Conservation (phyloP, 257 asterid species). For the Lantana camara region DNA sequence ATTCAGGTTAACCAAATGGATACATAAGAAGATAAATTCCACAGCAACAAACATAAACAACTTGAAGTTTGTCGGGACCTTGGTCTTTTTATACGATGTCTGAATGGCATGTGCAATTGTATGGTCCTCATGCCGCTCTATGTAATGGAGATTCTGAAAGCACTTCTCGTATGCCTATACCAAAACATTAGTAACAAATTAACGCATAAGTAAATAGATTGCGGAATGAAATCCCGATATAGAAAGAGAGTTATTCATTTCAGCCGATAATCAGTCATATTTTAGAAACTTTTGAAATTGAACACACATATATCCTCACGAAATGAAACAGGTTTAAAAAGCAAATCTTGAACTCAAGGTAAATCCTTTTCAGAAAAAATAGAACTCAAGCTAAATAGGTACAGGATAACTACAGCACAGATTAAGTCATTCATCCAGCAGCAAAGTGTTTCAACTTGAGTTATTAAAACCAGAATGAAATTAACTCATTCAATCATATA, state of each 20-base stretch:
- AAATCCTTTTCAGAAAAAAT: no score
- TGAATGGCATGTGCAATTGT: slow-evolving; percentile 96
- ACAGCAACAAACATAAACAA: slow-evolving; percentile 9
- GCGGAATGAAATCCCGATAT: background rate
- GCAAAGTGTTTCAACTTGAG: slow-evolving; percentile 4
- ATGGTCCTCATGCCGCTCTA: slow-evolving; percentile 90
- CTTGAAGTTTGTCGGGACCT: slow-evolving; percentile 47
- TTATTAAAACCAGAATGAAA: background rate
- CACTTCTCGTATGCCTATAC: slow-evolving; percentile 90
- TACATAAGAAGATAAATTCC: background rate
- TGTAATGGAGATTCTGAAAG: slow-evolving; percentile 89
- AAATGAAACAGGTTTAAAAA: background rate
- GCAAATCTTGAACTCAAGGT: no score
- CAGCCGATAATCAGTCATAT: background rate
- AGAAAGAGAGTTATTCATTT: background rate
- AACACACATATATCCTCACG: slow-evolving; percentile 8
- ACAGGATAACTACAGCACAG: background rate
- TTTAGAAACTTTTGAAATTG: background rate
- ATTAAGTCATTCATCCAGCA: no score
- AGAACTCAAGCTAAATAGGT: slow-evolving; percentile 1
- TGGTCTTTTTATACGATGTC: slow-evolving; percentile 82
- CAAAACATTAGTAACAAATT: slow-evolving; percentile 17
- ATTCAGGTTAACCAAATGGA: slow-evolving; percentile 21
- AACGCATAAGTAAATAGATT: background rate
- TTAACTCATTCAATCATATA: no score